Evolutionary conservation across 129 eudicot genomes (phyloP).

Genomic region (Solidago caesia): DNA sequence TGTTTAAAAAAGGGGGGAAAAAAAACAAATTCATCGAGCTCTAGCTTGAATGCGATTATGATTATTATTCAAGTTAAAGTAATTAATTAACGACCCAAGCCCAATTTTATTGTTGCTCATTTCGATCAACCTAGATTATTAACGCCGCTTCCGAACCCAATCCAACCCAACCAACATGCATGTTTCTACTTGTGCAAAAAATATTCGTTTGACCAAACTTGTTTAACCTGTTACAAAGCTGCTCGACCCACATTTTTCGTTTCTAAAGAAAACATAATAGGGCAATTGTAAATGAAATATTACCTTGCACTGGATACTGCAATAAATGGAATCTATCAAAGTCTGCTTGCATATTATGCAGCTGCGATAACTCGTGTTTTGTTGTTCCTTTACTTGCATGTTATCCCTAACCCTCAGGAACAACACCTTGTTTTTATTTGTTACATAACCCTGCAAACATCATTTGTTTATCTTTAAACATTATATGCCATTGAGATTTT

Average conservation of each 20-base stretch:
- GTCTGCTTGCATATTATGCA: conserved; percentile 41
- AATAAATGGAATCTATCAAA: conserved; percentile 38
- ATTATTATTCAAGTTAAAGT: no score
- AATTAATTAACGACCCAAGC: no score
- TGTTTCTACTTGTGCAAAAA: background rate
- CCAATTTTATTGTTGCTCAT: no score
- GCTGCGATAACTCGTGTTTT: conserved; percentile 26
- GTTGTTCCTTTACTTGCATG: conserved; percentile 28
- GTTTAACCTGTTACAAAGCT: background rate
- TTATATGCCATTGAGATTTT: background rate
- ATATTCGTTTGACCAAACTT: no score
- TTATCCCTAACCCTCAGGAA: conserved; percentile 36
- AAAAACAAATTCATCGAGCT: no score
- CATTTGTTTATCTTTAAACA: background rate
- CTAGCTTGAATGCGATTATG: no score
- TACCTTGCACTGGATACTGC: conserved; percentile 55
- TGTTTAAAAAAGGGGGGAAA: no score
- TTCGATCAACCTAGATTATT: no score
- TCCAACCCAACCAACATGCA: background rate
- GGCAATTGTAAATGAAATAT: conserved; percentile 5
- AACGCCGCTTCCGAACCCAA: background rate
- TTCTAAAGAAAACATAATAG: background rate
- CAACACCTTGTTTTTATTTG: conserved; percentile 48
- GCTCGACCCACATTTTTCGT: no score
- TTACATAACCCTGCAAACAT: conserved; percentile 39